A percentile compares a stretch with the other conserved stretches of the same genome.
phyloP scores from a whole-genome alignment of 306 rosid genomes.

The Vicia villosa region DNA sequence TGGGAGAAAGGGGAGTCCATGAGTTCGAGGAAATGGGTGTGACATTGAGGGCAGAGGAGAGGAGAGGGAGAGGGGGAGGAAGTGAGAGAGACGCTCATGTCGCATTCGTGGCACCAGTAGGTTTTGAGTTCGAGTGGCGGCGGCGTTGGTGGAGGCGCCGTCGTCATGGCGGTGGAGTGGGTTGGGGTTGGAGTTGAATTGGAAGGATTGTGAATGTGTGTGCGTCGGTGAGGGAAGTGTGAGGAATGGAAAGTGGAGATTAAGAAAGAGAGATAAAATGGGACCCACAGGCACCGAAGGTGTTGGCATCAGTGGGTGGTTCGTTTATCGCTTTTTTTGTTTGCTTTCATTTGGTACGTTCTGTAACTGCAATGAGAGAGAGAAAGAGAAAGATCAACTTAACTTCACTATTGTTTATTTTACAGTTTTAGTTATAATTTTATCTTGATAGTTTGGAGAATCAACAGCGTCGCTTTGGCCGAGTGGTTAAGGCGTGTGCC shows the following conservation, averaged over 20 bases:
- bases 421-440: too few species aligned
- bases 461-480: slow-evolving; percentile 58
- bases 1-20: slow-evolving; percentile 62
- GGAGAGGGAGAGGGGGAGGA: slow-evolving; percentile 34
- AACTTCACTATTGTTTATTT: neutral
- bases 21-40: slow-evolving; percentile 73
- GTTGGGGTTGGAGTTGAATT: neutral
- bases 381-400: neutral
- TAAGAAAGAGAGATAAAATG: slow-evolving; percentile 26
- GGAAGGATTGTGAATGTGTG: neutral
- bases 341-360: slow-evolving; percentile 26
- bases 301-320: slow-evolving; percentile 2
- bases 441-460: too few species aligned
- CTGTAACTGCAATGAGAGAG: slow-evolving; percentile 5
- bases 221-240: slow-evolving; percentile 4
- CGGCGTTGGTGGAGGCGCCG: slow-evolving; percentile 13
- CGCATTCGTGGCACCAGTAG: slow-evolving; percentile 95
- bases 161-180: slow-evolving; percentile 6
- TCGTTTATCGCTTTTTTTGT: slow-evolving; percentile 35
- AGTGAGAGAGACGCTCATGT: slow-evolving; percentile 73
- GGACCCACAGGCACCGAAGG: slow-evolving; percentile 39
- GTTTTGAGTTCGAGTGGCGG: slow-evolving; percentile 47
- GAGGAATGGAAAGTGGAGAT: slow-evolving; percentile 1
- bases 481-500: slow-evolving; percentile 86
- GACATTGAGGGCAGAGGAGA: slow-evolving; percentile 67